Percentiles rank a stretch among this genome's conserved stretches.
These are phyloP conservation scores for Fusarium sambucinum DNA, from an alignment of 2,329 filamentous ascomycete species.

Conservation along the genomic window DNA sequence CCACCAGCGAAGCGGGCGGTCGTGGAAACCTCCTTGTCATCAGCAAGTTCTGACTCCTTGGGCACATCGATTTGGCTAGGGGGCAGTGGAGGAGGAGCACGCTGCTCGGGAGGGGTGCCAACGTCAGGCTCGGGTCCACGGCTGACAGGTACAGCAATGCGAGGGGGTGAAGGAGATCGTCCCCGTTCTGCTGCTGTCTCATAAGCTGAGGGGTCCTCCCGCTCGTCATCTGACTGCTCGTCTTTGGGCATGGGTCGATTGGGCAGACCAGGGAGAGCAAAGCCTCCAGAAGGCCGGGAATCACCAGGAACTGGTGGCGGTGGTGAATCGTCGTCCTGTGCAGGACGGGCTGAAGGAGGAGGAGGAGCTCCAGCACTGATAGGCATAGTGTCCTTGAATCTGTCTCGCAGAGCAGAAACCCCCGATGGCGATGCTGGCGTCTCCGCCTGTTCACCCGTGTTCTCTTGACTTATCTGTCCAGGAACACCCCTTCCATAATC, in stretches of 20 bases:
- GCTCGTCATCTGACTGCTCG: conserved; percentile 61
- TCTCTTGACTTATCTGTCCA: conserved; percentile 66
- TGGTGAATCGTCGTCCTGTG: conserved; percentile 63
- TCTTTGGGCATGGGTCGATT: conserved; percentile 66
- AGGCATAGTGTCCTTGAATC: conserved; percentile 81
- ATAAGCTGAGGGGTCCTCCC: conserved; percentile 61
- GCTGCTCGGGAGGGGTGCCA: conserved; percentile 64
- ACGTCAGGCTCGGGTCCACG: conserved; percentile 68
- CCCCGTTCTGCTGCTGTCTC: conserved; percentile 60
- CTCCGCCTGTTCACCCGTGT: conserved; percentile 70
- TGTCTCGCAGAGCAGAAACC: conserved; percentile 81
- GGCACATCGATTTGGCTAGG: conserved; percentile 73
- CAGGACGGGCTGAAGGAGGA: conserved; percentile 54
- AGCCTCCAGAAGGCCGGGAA: conserved; percentile 76
- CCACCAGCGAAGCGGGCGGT: conserved; percentile 69
- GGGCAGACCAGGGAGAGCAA: conserved; percentile 83
- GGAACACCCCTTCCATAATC: conserved; percentile 72
- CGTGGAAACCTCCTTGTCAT: conserved; percentile 73
- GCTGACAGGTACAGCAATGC: conserved; percentile 85
- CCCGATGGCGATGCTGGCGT: conserved; percentile 68
- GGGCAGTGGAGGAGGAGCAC: conserved; percentile 70
- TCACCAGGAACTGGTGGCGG: conserved; percentile 64
- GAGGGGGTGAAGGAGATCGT: conserved; percentile 75
- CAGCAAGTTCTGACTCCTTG: conserved; percentile 72
- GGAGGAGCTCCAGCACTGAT: conserved; percentile 66